Evolutionary conservation across 495 filamentous ascomycete genomes (phyloP), one percentile per base, ranked within the genome.

Genomic region (Penicillium fimorum): DNA sequence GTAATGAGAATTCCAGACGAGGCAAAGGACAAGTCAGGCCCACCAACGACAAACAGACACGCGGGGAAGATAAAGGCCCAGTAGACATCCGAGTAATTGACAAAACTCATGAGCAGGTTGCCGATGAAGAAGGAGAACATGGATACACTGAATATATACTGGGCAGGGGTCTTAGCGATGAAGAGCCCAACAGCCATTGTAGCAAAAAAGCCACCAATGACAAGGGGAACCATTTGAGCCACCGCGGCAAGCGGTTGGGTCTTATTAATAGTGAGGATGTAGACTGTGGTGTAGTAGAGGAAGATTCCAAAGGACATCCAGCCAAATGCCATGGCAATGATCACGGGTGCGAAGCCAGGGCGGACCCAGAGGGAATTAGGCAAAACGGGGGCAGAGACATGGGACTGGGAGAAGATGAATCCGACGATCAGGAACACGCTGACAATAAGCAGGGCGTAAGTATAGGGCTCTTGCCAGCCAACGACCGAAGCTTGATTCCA

Each of bases 11-110:
- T 66, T 1, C 68, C 73, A 2, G 70, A 73, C 0, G 79, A 75
- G 0, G 78, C 76, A 24, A 80, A 82, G 12, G 70, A 76, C 66
- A 81, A 73, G 40, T 81, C 76, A 65, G 80, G 79, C 17, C 58
- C 58, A n/a, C 58, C 75, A 1, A 76, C 70, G 22, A 71, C 75
- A 5, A 81, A 55, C 0, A 80, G 10, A 12, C 57, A 64, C 9
- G 71, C 67, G 7, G 79, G 60, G 50, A 80, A 80, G 0, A 65
- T 65, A 25, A 69, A 54, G 10, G 58, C 56, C 72, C 71, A 74
- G 59, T 73, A 75, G 22, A 20, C 64, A 9, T 69, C 20, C 60
- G 67, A 32, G 55, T 60, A 18, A 57, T 50, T 10, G 55, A 65
- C 47, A 49, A 59, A 33, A 58, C 70, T 67, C 33, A 70, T 47